phyloP scores from a whole-genome alignment of 495 filamentous ascomycete genomes.

The Aspergillus egyptiacus region DNA sequence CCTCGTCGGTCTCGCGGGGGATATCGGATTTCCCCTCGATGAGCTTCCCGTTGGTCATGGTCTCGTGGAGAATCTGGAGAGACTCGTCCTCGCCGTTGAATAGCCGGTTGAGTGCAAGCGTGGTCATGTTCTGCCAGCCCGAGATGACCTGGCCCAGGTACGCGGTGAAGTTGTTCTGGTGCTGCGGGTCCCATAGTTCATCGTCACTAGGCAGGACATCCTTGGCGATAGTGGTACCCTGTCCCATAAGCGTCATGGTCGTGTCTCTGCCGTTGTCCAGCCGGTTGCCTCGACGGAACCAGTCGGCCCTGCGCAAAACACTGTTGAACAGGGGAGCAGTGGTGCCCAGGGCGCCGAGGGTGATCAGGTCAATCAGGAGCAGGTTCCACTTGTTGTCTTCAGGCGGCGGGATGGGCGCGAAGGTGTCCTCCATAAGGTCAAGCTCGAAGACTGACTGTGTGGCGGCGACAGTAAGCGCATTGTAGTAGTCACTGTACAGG shows the following conservation, averaged over 20 bases:
- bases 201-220: not conserved
- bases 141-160: constrained; percentile 19
- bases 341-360: constrained; percentile 17
- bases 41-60: constrained; percentile 26
- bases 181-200: not conserved
- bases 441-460: too few species aligned
- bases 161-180: constrained; percentile 17
- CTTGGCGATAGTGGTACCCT: not conserved
- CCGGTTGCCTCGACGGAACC: not conserved
- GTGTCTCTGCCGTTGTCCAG: not conserved
- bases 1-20: not conserved
- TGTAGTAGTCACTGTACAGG: constrained; percentile 13
- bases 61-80: constrained; percentile 8
- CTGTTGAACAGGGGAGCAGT: constrained; percentile 4
- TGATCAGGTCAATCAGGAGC: constrained; percentile 22
- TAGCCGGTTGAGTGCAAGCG: not conserved
- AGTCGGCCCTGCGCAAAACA: not conserved
- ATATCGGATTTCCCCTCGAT: constrained; percentile 16
- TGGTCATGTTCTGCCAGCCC: constrained; percentile 13
- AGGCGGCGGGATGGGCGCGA: constrained; percentile 25
- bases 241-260: not conserved
- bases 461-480: not conserved
- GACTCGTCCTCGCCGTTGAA: constrained; percentile 5
- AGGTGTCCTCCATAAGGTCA: constrained; percentile 23
- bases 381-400: constrained; percentile 17